Conservation (phyloP, 495 filamentous ascomycete genomes). For the Penicillium egyptiacum region DNA sequence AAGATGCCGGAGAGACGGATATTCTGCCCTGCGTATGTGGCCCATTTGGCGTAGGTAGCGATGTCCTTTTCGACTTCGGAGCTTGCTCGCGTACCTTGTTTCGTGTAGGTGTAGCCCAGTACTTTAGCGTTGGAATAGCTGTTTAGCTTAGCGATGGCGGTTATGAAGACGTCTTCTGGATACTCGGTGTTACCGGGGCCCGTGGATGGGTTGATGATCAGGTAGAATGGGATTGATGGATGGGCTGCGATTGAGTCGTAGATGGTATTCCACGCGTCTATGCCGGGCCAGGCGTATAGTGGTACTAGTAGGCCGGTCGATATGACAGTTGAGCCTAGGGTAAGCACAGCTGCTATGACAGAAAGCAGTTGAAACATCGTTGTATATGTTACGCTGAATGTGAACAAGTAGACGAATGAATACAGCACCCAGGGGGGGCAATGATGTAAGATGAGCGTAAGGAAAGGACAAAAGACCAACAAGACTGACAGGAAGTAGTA, state of each 20-base stretch:
- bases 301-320: constrained; percentile 47
- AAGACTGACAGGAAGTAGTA: neutral
- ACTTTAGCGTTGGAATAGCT: constrained; percentile 43
- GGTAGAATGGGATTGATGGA: constrained; percentile 36
- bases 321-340: constrained; percentile 11
- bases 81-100: constrained; percentile 28
- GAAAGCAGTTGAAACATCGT: constrained; percentile 17
- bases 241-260: constrained; percentile 36
- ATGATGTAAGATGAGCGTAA: neutral
- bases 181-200: constrained; percentile 43
- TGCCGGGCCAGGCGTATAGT: constrained; percentile 51
- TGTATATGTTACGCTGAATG: neutral
- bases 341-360: constrained; percentile 12
- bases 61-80: constrained; percentile 39
- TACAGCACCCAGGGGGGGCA: neutral
- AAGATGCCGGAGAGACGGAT: constrained; percentile 48
- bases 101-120: constrained; percentile 51
- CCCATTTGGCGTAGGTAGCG: constrained; percentile 44
- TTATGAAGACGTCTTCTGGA: constrained; percentile 34
- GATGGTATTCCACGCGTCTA: constrained; percentile 44
- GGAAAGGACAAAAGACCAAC: neutral
- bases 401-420: neutral
- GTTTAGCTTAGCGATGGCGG: constrained; percentile 40
- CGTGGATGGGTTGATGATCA: constrained; percentile 49
- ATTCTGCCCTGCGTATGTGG: constrained; percentile 25